Evolutionary conservation across 2,329 filamentous ascomycete species (phyloP).

Genomic region (Penicillium psychrosexuale): DNA sequence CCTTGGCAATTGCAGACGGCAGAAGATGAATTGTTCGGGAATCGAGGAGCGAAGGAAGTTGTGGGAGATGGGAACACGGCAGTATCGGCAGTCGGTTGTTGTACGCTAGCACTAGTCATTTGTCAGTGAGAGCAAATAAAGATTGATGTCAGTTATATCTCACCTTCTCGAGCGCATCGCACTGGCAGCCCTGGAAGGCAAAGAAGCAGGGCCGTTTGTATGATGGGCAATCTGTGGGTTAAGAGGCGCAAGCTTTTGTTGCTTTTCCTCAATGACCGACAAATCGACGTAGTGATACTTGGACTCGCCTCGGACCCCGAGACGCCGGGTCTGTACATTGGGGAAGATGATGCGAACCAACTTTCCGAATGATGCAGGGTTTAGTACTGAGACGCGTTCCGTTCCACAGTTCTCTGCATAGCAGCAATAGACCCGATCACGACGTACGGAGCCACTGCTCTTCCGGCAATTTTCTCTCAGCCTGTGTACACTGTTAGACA

Average conservation of each 20-base stretch:
- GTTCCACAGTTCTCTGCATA: constrained; percentile 91
- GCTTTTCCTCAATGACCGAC: constrained; percentile 47
- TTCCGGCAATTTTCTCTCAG: constrained; percentile 48
- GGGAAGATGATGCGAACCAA: constrained; percentile 94
- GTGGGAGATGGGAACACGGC: constrained; percentile 42
- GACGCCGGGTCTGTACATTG: constrained; percentile 83
- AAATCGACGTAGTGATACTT: constrained; percentile 84
- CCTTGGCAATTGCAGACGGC: constrained; percentile 32
- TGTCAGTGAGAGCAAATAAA: constrained; percentile 11
- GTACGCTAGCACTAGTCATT: constrained; percentile 28
- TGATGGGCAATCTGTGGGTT: constrained; percentile 26
- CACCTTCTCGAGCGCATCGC: constrained; percentile 33
- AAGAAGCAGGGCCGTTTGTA: constrained; percentile 15
- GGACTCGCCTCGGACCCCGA: constrained; percentile 92
- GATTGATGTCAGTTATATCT: not conserved
- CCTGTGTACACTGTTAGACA: constrained; percentile 31
- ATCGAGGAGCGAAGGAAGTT: constrained; percentile 35
- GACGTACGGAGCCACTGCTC: constrained; percentile 67
- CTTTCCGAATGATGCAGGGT: constrained; percentile 96
- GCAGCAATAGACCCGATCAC: constrained; percentile 90
- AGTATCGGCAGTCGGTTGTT: constrained; percentile 37
- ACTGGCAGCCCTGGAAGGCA: constrained; percentile 26
- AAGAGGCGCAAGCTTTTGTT: constrained; percentile 31
- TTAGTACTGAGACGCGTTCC: constrained; percentile 89
- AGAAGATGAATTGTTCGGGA: constrained; percentile 21